Base-by-base conservation (phyloP, 1,284 basidiomycete species). In the Tilletia caries region DNA sequence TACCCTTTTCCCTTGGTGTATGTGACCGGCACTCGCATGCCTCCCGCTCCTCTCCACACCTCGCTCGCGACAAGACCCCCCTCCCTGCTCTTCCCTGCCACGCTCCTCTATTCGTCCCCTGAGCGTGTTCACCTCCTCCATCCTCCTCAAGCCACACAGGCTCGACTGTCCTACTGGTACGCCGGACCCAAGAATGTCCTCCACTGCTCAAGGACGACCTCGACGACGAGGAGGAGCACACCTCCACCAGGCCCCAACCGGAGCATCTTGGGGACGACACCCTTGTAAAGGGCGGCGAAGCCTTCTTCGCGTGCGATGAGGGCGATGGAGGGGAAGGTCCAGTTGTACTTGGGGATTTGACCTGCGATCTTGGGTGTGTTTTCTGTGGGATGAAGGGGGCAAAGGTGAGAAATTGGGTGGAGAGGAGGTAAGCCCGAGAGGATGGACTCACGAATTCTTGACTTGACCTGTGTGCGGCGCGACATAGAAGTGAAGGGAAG, bases 191-290 rank as follows among this genome's bases (percentile, higher is more conserved):
- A 67, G 2, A 70, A 33, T 12, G 68, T 71, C 37, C 81, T 73
- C 37, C 71, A 77, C 68, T 81, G 74, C 13, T 65, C 65, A 25
- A 77, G 52, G 3, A 82, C 75, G 29, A 80, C 77, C 54, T 82
- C 79, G 65, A 82, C 81, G 18, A 82, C 81, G 41, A 98, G 88
- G 58, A 98, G 86, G 48, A 98, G 85, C 20, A 98, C 91, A 85
- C 95, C 95, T 71, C 95, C 95, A 64, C 95, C 95, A 0, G 95
- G 95, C 25, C 94, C 92, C 34, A 95, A 86, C 71, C 92, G 88
- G 52, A 95, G 87, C 15, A 83, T 81, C 74, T 83, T 83, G 41
- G 83, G 83, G 32, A 91, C 86, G 83, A 95, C 95, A 20, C 94
- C 95, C 84, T 97, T 97, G 88, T 98, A 98, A 60, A 98, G 86